These are phyloP conservation scores for Corchorus capsularis DNA, from an alignment of 345 rosid genomes.

Conservation along the genomic window DNA sequence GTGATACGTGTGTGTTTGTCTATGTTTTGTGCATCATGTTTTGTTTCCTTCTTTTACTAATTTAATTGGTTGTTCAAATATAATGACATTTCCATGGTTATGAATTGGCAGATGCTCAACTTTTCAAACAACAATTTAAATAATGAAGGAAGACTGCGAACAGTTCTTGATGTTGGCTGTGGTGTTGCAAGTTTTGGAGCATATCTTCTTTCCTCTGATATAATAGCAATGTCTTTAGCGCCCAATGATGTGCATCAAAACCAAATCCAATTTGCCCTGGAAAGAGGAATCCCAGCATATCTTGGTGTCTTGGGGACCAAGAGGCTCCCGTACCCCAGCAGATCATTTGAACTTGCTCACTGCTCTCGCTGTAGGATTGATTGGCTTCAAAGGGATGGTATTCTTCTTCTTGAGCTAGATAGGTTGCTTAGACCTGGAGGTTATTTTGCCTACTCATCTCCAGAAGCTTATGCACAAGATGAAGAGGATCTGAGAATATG, in stretches of 20 bases:
- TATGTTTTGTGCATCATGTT: slow-evolving; percentile 1
- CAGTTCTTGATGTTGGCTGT: slow-evolving; percentile 97
- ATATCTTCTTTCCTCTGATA: slow-evolving; percentile 83
- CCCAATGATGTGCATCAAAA: slow-evolving; percentile 99
- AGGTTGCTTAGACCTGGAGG: slow-evolving; percentile 97
- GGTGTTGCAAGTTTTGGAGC: slow-evolving; percentile 99
- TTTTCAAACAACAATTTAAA: slow-evolving; percentile 70
- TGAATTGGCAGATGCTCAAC: slow-evolving; percentile 86
- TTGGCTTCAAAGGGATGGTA: slow-evolving; percentile 99
- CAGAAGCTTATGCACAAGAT: slow-evolving; percentile 98
- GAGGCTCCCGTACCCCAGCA: slow-evolving; percentile 98
- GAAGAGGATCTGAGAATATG: slow-evolving; percentile 93
- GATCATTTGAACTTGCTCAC: slow-evolving; percentile 96
- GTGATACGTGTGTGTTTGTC: not conserved
- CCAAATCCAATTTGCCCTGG: slow-evolving; percentile 98
- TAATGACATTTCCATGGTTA: slow-evolving; percentile 20
- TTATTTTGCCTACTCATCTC: slow-evolving; percentile 97
- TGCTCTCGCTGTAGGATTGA: slow-evolving; percentile 98
- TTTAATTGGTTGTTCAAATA: not conserved
- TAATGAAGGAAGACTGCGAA: slow-evolving; percentile 74
- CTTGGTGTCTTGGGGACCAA: slow-evolving; percentile 96
- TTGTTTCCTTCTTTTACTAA: slow-evolving; percentile 7
- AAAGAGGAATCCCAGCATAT: slow-evolving; percentile 98
- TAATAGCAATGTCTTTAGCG: slow-evolving; percentile 87
- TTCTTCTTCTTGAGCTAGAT: slow-evolving; percentile 97